Evolutionary conservation across 1,284 basidiomycete genomes (phyloP).

Genomic region (Omphalotus olearius): DNA sequence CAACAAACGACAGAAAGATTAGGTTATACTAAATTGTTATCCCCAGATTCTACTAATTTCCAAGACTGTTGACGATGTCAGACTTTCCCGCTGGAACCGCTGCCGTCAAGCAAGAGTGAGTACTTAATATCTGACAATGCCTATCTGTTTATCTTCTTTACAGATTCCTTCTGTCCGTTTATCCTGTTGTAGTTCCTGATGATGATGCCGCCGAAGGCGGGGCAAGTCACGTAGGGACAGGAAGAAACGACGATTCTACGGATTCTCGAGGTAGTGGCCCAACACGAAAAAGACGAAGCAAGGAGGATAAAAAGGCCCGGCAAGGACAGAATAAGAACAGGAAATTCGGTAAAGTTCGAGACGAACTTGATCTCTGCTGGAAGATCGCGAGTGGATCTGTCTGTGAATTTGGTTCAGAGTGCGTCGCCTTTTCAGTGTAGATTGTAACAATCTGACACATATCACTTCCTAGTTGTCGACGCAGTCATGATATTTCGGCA

Average conservation of each 20-base stretch:
- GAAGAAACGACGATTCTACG: slow-evolving; percentile 19
- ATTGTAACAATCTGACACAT: neutral
- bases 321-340: slow-evolving; percentile 79
- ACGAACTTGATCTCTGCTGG: slow-evolving; percentile 76
- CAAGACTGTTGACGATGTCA: slow-evolving; percentile 1
- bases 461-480: slow-evolving; percentile 59
- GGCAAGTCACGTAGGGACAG: slow-evolving; percentile 33
- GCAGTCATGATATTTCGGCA: slow-evolving; percentile 72
- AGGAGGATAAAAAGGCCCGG: slow-evolving; percentile 48
- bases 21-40: too few species aligned
- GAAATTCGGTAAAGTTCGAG: slow-evolving; percentile 65
- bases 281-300: slow-evolving; percentile 22
- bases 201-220: slow-evolving; percentile 77
- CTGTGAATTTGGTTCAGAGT: slow-evolving; percentile 67
- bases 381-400: slow-evolving; percentile 56
- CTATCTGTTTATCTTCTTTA: neutral
- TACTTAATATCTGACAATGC: neutral
- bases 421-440: slow-evolving; percentile 23
- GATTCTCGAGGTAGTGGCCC: slow-evolving; percentile 26
- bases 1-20: too few species aligned
- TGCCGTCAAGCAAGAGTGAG: slow-evolving; percentile 16
- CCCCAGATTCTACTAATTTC: too few species aligned
- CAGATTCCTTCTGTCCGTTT: slow-evolving; percentile 55
- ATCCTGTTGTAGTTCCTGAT: slow-evolving; percentile 41
- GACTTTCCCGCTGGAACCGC: slow-evolving; percentile 16